These are phyloP conservation scores for Aspergillus leporis DNA, from an alignment of 495 filamentous ascomycete species.

Conservation along the genomic window DNA sequence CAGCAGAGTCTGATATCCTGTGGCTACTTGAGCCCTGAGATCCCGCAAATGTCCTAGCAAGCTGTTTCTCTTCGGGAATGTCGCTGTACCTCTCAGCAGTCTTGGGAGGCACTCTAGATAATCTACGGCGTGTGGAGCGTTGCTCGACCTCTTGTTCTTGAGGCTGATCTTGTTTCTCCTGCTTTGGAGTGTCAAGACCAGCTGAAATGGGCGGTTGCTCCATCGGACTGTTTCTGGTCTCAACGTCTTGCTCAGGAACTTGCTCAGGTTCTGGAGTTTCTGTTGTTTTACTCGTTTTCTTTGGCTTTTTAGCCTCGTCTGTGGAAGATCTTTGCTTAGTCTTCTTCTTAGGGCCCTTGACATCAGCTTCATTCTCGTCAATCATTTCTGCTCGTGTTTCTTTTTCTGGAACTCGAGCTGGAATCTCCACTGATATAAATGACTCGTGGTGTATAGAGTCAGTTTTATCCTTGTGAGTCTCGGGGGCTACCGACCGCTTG, in stretches of 20 bases:
- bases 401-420: conserved; percentile 33
- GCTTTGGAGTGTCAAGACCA: conserved; percentile 26
- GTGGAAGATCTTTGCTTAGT: conserved; percentile 43
- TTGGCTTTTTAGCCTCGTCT: conserved; percentile 46
- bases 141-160: conserved; percentile 25
- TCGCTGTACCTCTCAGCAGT: conserved; percentile 48
- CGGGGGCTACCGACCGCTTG: neutral
- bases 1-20: conserved; percentile 5
- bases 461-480: conserved; percentile 30
- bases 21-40: conserved; percentile 23
- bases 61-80: conserved; percentile 43
- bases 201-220: neutral
- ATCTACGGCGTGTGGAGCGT: conserved; percentile 25
- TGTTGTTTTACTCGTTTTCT: conserved; percentile 22
- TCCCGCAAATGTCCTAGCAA: conserved; percentile 32
- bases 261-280: neutral
- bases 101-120: conserved; percentile 40
- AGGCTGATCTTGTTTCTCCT: conserved; percentile 26
- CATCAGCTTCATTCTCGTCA: conserved; percentile 29
- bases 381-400: conserved; percentile 35
- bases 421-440: conserved; percentile 39
- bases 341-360: conserved; percentile 33
- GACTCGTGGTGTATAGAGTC: conserved; percentile 42
- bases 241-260: conserved; percentile 19
- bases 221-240: conserved; percentile 6